Percentiles rank a stretch among this genome's conserved stretches.
These are phyloP conservation scores for Verruconis gallopava DNA, from an alignment of 2,329 filamentous ascomycete species.

Conservation along the genomic window DNA sequence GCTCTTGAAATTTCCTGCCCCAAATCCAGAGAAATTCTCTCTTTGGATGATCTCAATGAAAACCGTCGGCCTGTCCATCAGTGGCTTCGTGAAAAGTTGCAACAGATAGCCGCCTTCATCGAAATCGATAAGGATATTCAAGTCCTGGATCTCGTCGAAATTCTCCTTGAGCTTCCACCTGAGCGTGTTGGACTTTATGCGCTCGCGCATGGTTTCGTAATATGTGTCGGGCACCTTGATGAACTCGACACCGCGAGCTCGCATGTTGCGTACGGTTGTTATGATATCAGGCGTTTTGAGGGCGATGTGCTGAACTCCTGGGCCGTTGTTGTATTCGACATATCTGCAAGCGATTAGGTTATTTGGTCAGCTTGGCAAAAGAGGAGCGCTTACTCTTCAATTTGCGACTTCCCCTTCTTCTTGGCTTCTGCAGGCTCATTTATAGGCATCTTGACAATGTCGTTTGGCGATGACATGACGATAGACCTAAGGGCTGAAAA, in stretches of 20 bases:
- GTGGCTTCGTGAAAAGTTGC: constrained; percentile 52
- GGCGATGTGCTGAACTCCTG: constrained; percentile 89
- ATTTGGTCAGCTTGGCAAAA: not conserved
- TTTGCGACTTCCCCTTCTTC: constrained; percentile 87
- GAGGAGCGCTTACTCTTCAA: constrained; percentile 51
- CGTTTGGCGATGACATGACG: constrained; percentile 79
- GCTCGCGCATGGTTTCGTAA: constrained; percentile 62
- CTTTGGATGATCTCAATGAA: constrained; percentile 95
- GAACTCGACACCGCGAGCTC: constrained; percentile 82
- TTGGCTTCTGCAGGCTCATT: constrained; percentile 88
- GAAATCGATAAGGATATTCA: constrained; percentile 91
- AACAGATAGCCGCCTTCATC: constrained; percentile 80
- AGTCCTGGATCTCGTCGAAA: constrained; percentile 58
- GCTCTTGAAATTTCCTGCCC: constrained; percentile 91
- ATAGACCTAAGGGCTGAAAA: constrained; percentile 80
- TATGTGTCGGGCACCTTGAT: constrained; percentile 82
- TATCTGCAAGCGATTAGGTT: constrained; percentile 14
- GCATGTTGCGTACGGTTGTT: constrained; percentile 59
- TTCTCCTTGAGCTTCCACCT: constrained; percentile 58
- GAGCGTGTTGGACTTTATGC: constrained; percentile 47
- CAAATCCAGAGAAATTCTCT: constrained; percentile 81
- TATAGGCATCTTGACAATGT: constrained; percentile 93
- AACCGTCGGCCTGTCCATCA: constrained; percentile 89
- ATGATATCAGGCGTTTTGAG: constrained; percentile 74
- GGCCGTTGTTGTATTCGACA: constrained; percentile 76